Conservation (phyloP, 2,329 filamentous ascomycete species). For the Macrophomina phaseolina region DNA sequence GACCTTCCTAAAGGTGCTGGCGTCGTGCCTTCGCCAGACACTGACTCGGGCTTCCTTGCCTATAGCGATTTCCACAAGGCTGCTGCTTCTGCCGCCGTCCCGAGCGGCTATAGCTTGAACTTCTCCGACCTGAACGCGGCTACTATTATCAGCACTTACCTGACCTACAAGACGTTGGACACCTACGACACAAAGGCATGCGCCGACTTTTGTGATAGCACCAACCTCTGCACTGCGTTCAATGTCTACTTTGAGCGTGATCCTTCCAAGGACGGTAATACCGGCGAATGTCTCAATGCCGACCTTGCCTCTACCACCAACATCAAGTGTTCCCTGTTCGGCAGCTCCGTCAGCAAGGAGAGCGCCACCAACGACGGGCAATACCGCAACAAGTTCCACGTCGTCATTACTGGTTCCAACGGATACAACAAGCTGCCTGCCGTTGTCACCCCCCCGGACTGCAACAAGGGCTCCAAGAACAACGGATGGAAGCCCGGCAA, state of each 20-base stretch:
- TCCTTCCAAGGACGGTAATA: constrained; percentile 28
- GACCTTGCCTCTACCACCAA: constrained; percentile 29
- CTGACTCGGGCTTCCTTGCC: background rate
- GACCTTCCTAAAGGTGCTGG: constrained; percentile 6
- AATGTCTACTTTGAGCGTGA: constrained; percentile 35
- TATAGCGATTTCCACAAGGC: background rate
- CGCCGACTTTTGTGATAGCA: constrained; percentile 28
- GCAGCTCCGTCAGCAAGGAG: constrained; percentile 32
- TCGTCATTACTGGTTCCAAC: constrained; percentile 32
- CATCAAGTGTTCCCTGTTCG: constrained; percentile 41
- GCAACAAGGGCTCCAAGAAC: constrained; percentile 20
- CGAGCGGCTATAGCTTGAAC: constrained; percentile 21
- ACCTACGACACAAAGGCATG: constrained; percentile 30
- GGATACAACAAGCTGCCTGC: constrained; percentile 31
- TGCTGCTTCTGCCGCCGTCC: background rate
- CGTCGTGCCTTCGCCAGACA: constrained; percentile 11
- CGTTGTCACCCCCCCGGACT: constrained; percentile 10
- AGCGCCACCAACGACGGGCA: constrained; percentile 38
- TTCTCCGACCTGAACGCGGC: constrained; percentile 29
- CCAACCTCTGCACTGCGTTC: constrained; percentile 32
- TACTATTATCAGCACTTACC: constrained; percentile 29
- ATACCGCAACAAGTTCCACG: constrained; percentile 32
- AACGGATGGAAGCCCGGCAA: constrained; percentile 30
- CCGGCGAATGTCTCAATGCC: constrained; percentile 30
- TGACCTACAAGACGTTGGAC: constrained; percentile 29